Percentiles rank a stretch among this genome's conserved stretches.
Conservation (phyloP, 257 asterid species). For the Forsythia suspensa region DNA sequence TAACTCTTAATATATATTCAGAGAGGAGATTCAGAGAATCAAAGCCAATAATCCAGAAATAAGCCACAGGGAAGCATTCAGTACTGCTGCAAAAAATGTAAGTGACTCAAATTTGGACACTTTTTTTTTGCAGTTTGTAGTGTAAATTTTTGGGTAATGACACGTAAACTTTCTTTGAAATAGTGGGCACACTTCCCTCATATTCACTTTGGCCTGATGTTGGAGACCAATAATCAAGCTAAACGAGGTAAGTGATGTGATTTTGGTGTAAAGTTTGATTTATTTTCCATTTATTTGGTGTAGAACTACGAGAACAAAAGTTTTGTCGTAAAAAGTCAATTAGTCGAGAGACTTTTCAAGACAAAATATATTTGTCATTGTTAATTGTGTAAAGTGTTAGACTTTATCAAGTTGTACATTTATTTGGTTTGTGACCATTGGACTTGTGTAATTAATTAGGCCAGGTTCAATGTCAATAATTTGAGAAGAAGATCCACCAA, state of each 20-base stretch:
- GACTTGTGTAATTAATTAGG: no score
- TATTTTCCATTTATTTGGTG: not conserved
- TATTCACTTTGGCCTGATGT: slow-evolving; percentile 86
- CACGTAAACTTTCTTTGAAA: slow-evolving; percentile 13
- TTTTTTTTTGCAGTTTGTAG: not conserved
- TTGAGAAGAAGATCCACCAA: not conserved
- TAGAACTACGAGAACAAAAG: not conserved
- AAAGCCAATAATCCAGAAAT: slow-evolving; percentile 85
- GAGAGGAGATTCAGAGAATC: slow-evolving; percentile 92
- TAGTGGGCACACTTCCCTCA: slow-evolving; percentile 98
- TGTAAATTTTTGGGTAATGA: not conserved
- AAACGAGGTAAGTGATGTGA: slow-evolving; percentile 38
- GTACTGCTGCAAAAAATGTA: slow-evolving; percentile 94
- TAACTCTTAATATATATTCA: slow-evolving; percentile 21
- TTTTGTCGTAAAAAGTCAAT: not conserved
- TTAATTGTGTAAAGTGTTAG: no score
- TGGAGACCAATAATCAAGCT: slow-evolving; percentile 67
- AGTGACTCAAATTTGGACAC: slow-evolving; percentile 8
- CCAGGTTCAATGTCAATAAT: not conserved
- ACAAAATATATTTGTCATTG: no score
- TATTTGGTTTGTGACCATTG: no score
- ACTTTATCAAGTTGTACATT: no score
- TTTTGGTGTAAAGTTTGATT: not conserved
- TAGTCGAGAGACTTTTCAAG: no score
- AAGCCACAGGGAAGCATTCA: slow-evolving; percentile 88